phyloP scores from a whole-genome alignment of 2,329 filamentous ascomycete genomes.

The Colletotrichum scovillei region DNA sequence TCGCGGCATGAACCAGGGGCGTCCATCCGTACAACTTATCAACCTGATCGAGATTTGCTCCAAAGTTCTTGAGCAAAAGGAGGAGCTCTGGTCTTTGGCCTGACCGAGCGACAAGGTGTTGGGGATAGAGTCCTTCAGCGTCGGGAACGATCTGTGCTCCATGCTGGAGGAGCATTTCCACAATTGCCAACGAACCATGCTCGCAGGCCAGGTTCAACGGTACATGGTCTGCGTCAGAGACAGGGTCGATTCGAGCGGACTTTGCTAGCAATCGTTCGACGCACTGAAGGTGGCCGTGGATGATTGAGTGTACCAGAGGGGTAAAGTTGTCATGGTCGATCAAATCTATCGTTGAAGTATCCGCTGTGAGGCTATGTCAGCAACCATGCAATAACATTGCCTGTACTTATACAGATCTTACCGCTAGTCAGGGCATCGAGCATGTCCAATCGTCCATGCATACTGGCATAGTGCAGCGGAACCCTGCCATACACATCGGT shows the following conservation, averaged over 20 bases:
- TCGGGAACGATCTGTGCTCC: slow-evolving; percentile 89
- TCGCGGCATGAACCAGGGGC: slow-evolving; percentile 93
- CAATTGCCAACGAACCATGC: slow-evolving; percentile 86
- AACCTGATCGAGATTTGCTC: slow-evolving; percentile 89
- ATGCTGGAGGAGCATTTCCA: slow-evolving; percentile 84
- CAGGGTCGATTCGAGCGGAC: slow-evolving; percentile 87
- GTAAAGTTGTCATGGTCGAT: slow-evolving; percentile 99
- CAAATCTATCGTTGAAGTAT: slow-evolving; percentile 81
- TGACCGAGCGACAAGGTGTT: slow-evolving; percentile 93
- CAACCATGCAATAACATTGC: slow-evolving; percentile 17
- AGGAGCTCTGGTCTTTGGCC: slow-evolving; percentile 84
- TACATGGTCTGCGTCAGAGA: slow-evolving; percentile 89
- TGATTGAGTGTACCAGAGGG: slow-evolving; percentile 93
- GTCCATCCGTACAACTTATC: slow-evolving; percentile 99
- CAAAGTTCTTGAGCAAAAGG: slow-evolving; percentile 83
- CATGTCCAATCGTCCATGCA: slow-evolving; percentile 91
- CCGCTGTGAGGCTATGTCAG: slow-evolving; percentile 56
- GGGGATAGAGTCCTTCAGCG: slow-evolving; percentile 95
- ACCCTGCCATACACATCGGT: slow-evolving; percentile 95
- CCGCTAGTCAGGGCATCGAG: slow-evolving; percentile 77
- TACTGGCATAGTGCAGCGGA: slow-evolving; percentile 94
- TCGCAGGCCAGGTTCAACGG: slow-evolving; percentile 96
- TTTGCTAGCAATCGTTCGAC: slow-evolving; percentile 81
- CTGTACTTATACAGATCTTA: slow-evolving; percentile 44
- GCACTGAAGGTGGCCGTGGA: slow-evolving; percentile 84